Evolutionary conservation across 2,329 filamentous ascomycete genomes (phyloP).

Genomic region (Zymoseptoria ardabiliae): DNA sequence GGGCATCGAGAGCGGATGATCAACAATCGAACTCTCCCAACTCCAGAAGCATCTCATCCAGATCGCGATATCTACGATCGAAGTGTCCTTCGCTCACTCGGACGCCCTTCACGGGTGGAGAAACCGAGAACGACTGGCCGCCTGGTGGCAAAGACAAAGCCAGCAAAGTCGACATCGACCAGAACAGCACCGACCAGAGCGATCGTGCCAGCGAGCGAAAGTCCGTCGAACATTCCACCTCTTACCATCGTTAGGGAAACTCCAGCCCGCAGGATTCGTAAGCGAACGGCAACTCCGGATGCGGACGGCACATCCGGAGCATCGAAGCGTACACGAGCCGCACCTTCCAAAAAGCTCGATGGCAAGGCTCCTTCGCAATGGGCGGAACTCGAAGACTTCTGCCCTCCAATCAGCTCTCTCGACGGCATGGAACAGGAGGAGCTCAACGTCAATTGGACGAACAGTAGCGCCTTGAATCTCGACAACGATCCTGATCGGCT

Average conservation of each 20-base stretch:
- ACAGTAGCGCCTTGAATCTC: constrained; percentile 70
- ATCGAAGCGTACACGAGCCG: constrained; percentile 21
- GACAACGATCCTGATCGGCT: constrained; percentile 61
- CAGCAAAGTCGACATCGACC: constrained; percentile 1
- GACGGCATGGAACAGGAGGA: constrained; percentile 9
- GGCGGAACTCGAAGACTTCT: constrained; percentile 22
- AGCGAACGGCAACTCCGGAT: constrained; percentile 13
- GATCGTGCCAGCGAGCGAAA: neutral
- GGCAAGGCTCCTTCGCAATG: constrained; percentile 20
- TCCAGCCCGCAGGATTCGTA: constrained; percentile 10
- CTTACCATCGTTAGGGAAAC: neutral
- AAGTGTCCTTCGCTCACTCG: constrained; percentile 12
- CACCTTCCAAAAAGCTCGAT: constrained; percentile 22
- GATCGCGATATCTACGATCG: constrained; percentile 11
- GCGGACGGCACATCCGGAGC: constrained; percentile 1
- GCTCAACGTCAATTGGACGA: constrained; percentile 31
- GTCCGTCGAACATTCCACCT: neutral
- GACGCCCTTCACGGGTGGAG: constrained; percentile 6
- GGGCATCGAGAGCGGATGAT: constrained; percentile 3
- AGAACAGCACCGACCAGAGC: neutral
- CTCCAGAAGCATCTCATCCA: constrained; percentile 3
- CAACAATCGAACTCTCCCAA: constrained; percentile 8
- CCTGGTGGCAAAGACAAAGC: constrained; percentile 4
- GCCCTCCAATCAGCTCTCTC: constrained; percentile 20
- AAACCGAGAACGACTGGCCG: constrained; percentile 7